Evolutionary conservation across 2,329 filamentous ascomycete species (phyloP).

Genomic region (Nectriaceae sp.): DNA sequence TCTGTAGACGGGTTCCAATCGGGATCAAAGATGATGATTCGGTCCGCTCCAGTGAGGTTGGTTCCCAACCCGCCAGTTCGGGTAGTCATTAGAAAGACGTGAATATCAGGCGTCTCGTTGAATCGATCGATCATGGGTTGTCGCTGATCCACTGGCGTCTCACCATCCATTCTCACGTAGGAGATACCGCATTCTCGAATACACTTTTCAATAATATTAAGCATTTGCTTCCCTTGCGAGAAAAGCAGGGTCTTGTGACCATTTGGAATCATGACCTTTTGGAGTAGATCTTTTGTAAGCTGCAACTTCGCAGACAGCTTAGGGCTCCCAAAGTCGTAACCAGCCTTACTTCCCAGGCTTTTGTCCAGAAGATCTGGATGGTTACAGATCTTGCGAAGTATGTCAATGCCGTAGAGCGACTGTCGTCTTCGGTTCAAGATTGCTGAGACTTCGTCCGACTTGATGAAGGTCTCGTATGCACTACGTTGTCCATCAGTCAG

Average conservation of each 20-base stretch:
- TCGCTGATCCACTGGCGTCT: conserved; percentile 84
- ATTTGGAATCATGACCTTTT: conserved; percentile 79
- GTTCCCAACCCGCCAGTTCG: conserved; percentile 93
- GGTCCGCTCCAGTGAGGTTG: conserved; percentile 91
- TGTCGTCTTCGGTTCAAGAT: conserved; percentile 77
- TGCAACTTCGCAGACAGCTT: conserved; percentile 93
- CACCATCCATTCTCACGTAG: conserved; percentile 90
- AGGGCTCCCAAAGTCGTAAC: conserved; percentile 76
- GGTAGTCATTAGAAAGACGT: conserved; percentile 92
- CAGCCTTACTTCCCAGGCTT: conserved; percentile 52
- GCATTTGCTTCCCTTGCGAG: conserved; percentile 90
- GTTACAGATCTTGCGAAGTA: conserved; percentile 94
- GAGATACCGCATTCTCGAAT: conserved; percentile 70
- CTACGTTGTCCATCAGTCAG: conserved; percentile 75
- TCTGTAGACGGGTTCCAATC: conserved; percentile 99
- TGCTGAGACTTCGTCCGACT: conserved; percentile 80
- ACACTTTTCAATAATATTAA: conserved; percentile 89
- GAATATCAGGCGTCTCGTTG: conserved; percentile 76
- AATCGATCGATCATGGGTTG: conserved; percentile 91
- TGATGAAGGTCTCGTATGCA: conserved; percentile 79
- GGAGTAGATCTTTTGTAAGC: conserved; percentile 83
- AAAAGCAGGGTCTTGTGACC: conserved; percentile 95
- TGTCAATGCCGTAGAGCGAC: conserved; percentile 86
- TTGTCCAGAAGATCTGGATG: conserved; percentile 86
- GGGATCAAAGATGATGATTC: conserved; percentile 97